phyloP scores from a whole-genome alignment of 306 rosid genomes.

The Quercus berberidifolia region DNA sequence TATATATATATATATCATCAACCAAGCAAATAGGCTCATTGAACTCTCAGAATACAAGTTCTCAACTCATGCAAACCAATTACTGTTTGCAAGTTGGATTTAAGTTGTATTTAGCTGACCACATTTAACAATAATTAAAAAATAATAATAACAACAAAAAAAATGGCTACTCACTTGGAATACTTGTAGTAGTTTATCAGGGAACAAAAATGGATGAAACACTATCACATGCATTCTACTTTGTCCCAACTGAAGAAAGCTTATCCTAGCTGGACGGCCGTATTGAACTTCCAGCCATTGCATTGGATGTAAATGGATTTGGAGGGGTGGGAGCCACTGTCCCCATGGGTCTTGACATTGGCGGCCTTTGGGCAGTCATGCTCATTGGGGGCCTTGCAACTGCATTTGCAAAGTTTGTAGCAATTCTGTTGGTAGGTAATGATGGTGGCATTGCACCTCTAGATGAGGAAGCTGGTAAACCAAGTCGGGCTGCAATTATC shows the following conservation, averaged over 20 bases:
- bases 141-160: neutral
- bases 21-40: neutral
- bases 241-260: conserved; percentile 52
- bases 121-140: neutral
- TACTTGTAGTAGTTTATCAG: conserved; percentile 14
- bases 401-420: conserved; percentile 51
- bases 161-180: conserved; percentile 32
- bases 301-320: conserved; percentile 47
- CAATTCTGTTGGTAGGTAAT: conserved; percentile 49
- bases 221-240: conserved; percentile 26
- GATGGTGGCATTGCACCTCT: conserved; percentile 48
- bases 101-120: neutral
- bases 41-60: conserved; percentile 6
- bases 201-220: conserved; percentile 24
- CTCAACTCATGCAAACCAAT: neutral
- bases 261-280: conserved; percentile 60
- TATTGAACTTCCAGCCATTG: conserved; percentile 48
- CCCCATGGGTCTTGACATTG: conserved; percentile 52
- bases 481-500: conserved; percentile 79
- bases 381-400: conserved; percentile 54
- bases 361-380: conserved; percentile 63
- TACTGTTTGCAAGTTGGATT: neutral
- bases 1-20: neutral
- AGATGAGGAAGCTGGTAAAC: conserved; percentile 64
- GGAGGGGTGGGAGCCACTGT: conserved; percentile 30